Conservation (phyloP, 2,329 filamentous ascomycete species). For the Talaromyces sp. region DNA sequence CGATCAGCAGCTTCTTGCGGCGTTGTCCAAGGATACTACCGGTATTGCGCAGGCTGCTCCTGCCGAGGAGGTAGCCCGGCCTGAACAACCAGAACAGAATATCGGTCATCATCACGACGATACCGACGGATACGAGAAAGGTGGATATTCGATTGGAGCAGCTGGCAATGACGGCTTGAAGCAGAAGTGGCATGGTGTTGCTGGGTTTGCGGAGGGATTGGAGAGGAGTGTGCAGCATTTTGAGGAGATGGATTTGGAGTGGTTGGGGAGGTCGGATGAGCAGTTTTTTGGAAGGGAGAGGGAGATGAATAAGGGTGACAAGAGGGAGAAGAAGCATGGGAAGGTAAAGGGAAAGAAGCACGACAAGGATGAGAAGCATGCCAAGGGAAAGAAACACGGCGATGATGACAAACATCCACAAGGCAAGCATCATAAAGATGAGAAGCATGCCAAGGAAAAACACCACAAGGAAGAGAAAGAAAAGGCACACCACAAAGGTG, state of each 20-base stretch:
- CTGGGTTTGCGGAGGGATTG: not conserved
- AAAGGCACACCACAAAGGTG: not conserved
- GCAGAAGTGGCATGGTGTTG: not conserved
- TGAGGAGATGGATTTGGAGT: constrained; percentile 8
- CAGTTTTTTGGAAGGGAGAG: not conserved
- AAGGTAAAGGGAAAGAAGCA: not conserved
- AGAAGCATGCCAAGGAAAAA: not conserved
- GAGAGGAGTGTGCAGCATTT: constrained; percentile 4
- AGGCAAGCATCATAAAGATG: not conserved
- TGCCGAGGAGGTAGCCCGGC: not conserved
- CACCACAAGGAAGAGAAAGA: not conserved
- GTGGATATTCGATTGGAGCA: not conserved
- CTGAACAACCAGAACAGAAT: not conserved
- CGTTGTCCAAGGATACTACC: constrained; percentile 26
- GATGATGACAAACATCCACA: not conserved
- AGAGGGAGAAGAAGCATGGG: not conserved
- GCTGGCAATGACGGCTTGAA: not conserved
- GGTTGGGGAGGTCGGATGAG: not conserved
- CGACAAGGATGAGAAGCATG: not conserved
- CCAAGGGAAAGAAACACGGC: not conserved
- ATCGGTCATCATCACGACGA: not conserved
- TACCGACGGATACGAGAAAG: not conserved
- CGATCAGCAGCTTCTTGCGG: constrained; percentile 39
- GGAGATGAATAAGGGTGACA: not conserved
- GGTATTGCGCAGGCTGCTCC: not conserved